Evolutionary conservation across 805 yeast genomes (phyloP), one percentile per base, ranked within the genome.

Genomic region (Naumovozyma castellii): DNA sequence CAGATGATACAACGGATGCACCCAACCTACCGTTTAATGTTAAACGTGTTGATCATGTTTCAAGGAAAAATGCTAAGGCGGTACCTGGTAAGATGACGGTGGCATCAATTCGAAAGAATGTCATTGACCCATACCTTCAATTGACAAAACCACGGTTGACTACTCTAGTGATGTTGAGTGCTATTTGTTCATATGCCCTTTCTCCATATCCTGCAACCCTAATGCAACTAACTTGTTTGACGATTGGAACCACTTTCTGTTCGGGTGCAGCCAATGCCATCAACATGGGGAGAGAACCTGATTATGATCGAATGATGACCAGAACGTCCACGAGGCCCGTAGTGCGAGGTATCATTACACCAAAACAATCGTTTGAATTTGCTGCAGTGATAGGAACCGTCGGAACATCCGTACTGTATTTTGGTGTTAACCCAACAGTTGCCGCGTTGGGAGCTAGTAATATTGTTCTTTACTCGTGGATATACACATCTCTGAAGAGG

Each of bases 201-300:
- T 84, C 95, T 0, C 97, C 98, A 1, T 72, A 72, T 47, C 76
- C 88, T 9, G 85, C 87, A 0, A 76, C 92, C 1, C 59, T 90
- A 3, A 66, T 75, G 5, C 80, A 84, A 45, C 70, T 92, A 36
- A 52, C 84, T 25, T 77, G 78, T 48, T 67, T 92, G 25, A 84
- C 96, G 0, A 61, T 72, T 0, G 98, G 98, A 13, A 92, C 97
- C 0, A 75, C 90, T 1, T 64, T 92, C 27, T 76, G 92, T 47
- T 86, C 96, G 0, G 94, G 94, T 9, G 79, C 96, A 2, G 98
- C 98, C 2, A 92, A 92, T 63, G 94, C 97, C 3, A 86, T 92
- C 36, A 92, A 92, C 56, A 90, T 88, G 95, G 97, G 87, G 2
- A 69, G 98, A 49, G 98, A 92, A 62, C 95, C 96, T 1, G 82